Percentiles rank a stretch among this genome's conserved stretches.
phyloP scores from a whole-genome alignment of 192 early-diverging fungal genomes.

The Powellomyces hirtus region DNA sequence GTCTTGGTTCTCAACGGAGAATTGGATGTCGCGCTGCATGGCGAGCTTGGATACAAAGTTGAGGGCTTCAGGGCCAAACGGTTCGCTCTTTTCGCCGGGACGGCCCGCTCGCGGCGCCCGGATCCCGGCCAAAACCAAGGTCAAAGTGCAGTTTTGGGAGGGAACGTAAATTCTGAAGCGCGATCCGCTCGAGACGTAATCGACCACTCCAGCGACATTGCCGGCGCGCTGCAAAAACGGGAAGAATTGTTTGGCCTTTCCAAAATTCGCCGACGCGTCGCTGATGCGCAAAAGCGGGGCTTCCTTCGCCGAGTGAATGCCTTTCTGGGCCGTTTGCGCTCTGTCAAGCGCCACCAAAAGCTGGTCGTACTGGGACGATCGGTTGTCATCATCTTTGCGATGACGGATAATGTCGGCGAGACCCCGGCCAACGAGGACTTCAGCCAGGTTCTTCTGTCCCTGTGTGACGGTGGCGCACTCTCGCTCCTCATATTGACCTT shows the following conservation, averaged over 20 bases:
- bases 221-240: conserved; percentile 80
- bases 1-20: conserved; percentile 84
- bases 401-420: conserved; percentile 80
- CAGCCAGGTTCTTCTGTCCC: conserved; percentile 55
- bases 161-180: conserved; percentile 84
- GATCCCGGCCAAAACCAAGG: conserved; percentile 82
- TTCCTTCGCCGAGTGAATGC: conserved; percentile 85
- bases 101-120: conserved; percentile 80
- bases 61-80: conserved; percentile 81
- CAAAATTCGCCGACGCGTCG: conserved; percentile 81
- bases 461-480: conserved; percentile 83
- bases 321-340: conserved; percentile 68
- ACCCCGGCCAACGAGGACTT: conserved; percentile 47
- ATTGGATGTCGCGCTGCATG: conserved; percentile 92
- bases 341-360: conserved; percentile 79
- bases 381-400: conserved; percentile 81
- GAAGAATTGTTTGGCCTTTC: conserved; percentile 84
- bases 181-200: conserved; percentile 79
- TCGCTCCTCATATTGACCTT: conserved; percentile 77
- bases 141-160: conserved; percentile 77
- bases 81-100: conserved; percentile 73
- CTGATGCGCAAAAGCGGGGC: conserved; percentile 66
- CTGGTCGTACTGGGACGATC: conserved; percentile 82
- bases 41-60: conserved; percentile 58
- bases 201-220: conserved; percentile 75